Evolutionary conservation across 202 grass and related monocot species (phyloP).

Genomic region (Panicum hallii): DNA sequence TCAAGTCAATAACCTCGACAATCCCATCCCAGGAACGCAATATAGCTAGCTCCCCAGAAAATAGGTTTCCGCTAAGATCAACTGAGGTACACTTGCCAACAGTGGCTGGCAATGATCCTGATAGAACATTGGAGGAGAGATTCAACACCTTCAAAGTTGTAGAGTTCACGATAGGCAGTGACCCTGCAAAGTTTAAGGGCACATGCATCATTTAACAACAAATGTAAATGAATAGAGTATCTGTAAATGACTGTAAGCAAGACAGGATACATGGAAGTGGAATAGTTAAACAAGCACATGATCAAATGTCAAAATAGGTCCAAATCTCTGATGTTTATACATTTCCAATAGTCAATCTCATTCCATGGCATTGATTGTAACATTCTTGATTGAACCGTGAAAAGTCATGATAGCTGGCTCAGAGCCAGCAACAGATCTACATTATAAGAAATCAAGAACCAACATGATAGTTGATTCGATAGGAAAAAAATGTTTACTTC

Average conservation of each 20-base stretch:
- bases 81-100: conserved; percentile 67
- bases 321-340: not conserved
- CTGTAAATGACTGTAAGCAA: conserved; percentile 13
- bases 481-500: conserved; percentile 24
- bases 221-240: not conserved
- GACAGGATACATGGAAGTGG: not conserved
- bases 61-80: conserved; percentile 82
- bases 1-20: conserved; percentile 81
- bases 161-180: conserved; percentile 70
- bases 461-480: conserved; percentile 6
- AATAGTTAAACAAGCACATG: not conserved
- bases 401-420: not conserved
- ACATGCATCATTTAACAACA: conserved; percentile 31
- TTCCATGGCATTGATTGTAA: not conserved
- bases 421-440: conserved; percentile 23
- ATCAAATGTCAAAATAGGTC: conserved; percentile 9
- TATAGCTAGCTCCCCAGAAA: conserved; percentile 72
- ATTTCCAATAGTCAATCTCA: conserved; percentile 14
- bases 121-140: conserved; percentile 86
- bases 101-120: conserved; percentile 72
- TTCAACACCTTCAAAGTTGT: conserved; percentile 89
- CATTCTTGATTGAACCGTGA: conserved; percentile 13
- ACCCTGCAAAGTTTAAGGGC: conserved; percentile 60
- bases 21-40: conserved; percentile 72
- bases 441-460: conserved; percentile 13